phyloP scores from a whole-genome alignment of 768 basidiomycete genomes.

The Boletus tomentosulus region DNA sequence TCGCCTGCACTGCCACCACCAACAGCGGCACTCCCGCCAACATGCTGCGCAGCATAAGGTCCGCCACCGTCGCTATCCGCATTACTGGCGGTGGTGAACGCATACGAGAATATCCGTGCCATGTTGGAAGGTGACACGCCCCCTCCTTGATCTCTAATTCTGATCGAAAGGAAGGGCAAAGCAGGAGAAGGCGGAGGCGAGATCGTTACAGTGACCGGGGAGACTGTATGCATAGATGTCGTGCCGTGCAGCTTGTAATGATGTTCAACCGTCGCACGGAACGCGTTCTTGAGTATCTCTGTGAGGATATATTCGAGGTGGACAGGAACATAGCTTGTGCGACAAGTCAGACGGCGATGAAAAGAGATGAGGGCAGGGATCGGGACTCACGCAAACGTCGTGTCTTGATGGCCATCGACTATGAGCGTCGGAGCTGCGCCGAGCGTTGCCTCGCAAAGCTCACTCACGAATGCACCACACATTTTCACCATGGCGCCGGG shows the following conservation, averaged over 20 bases:
- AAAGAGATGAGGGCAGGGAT: neutral
- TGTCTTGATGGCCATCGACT: constrained; percentile 66
- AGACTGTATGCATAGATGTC: constrained; percentile 36
- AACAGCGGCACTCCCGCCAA: constrained; percentile 68
- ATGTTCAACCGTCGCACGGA: constrained; percentile 83
- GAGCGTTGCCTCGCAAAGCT: constrained; percentile 80
- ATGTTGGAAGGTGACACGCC: constrained; percentile 75
- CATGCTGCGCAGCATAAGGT: constrained; percentile 73
- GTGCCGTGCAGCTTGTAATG: constrained; percentile 44
- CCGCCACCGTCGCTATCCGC: constrained; percentile 50
- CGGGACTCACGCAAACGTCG: constrained; percentile 70
- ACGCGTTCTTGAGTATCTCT: constrained; percentile 87
- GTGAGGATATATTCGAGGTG: constrained; percentile 91
- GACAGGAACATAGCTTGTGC: constrained; percentile 73
- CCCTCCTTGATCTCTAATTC: constrained; percentile 84
- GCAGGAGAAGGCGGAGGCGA: constrained; percentile 45
- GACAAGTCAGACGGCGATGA: constrained; percentile 9
- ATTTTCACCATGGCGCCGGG: constrained; percentile 70
- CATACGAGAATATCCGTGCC: constrained; percentile 83
- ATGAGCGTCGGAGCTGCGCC: constrained; percentile 64
- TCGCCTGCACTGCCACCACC: constrained; percentile 42
- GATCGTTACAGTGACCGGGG: constrained; percentile 70
- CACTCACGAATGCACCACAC: constrained; percentile 80
- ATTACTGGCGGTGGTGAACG: constrained; percentile 80
- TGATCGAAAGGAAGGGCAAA: constrained; percentile 59